Evolutionary conservation across 1,139 yeast genomes (phyloP).

Genomic region (Magnusiomyces ingens): DNA sequence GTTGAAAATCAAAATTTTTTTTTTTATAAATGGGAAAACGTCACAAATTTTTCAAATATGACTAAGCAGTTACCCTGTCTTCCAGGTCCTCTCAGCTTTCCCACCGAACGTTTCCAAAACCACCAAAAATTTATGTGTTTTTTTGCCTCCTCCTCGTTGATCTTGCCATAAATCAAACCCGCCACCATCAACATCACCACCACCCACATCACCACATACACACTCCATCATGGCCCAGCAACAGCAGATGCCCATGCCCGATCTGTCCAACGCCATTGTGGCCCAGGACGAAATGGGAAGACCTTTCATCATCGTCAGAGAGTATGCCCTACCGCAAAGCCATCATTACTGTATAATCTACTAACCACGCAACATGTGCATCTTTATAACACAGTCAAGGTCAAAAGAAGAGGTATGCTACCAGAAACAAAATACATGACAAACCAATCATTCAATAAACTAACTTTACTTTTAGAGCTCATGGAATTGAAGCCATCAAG

Average conservation of each 20-base stretch:
- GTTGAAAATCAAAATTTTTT: background rate
- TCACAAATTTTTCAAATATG: too few species aligned
- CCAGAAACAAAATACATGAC: constrained; percentile 11
- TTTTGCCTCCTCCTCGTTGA: too few species aligned
- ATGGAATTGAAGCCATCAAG: constrained; percentile 92
- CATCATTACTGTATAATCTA: background rate
- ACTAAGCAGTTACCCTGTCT: too few species aligned
- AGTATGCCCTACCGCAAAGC: constrained; percentile 30
- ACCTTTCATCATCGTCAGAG: constrained; percentile 95
- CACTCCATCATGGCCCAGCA: too few species aligned
- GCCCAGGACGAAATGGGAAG: constrained; percentile 99
- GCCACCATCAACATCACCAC: too few species aligned
- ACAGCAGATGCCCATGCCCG: constrained; percentile 62
- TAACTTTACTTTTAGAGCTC: constrained; percentile 37
- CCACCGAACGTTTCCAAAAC: too few species aligned
- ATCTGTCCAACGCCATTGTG: constrained; percentile 93
- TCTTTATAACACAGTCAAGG: constrained; percentile 49
- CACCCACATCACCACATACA: too few species aligned
- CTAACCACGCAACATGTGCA: background rate
- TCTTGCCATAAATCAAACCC: too few species aligned
- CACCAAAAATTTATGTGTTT: too few species aligned
- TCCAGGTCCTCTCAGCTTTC: too few species aligned
- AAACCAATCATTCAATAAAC: too few species aligned
- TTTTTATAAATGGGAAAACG: too few species aligned
- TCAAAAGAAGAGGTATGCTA: constrained; percentile 51